Conservation (phyloP, 225 moss, liverwort and hornwort genomes). For the Polytrichum commune region DNA sequence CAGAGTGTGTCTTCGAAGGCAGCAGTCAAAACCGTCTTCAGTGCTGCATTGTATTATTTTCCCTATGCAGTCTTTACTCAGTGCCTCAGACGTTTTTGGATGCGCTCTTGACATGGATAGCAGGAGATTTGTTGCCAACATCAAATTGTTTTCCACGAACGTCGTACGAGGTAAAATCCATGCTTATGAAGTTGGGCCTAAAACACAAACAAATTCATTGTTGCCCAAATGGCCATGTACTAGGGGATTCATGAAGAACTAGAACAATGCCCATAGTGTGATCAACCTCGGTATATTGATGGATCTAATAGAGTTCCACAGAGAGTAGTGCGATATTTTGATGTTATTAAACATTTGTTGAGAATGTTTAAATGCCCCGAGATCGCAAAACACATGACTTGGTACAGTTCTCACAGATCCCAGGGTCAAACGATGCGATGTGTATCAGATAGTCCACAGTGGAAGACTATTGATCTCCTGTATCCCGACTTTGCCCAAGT, state of each 20-base stretch:
- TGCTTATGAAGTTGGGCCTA: background rate
- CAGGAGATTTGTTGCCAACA: background rate
- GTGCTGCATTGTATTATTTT: no score
- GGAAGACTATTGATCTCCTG: background rate
- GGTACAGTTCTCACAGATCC: background rate
- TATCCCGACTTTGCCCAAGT: background rate
- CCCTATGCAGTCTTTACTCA: no score
- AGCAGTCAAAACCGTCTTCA: no score
- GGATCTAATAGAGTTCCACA: background rate
- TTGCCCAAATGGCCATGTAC: background rate
- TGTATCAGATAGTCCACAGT: background rate
- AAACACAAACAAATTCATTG: background rate
- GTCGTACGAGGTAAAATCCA: background rate
- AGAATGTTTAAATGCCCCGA: background rate
- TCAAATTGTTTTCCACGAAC: background rate
- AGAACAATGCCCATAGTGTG: background rate
- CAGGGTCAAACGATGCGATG: background rate
- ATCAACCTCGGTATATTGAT: background rate
- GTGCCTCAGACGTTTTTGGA: background rate
- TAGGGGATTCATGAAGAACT: background rate
- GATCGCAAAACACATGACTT: background rate
- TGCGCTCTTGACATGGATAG: background rate
- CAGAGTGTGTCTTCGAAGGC: background rate
- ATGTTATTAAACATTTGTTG: background rate
- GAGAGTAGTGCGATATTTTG: background rate